Percentiles rank a stretch among this genome's conserved stretches.
phyloP scores from a whole-genome alignment of 2,329 filamentous ascomycete genomes.

The Aspergillus persii region DNA sequence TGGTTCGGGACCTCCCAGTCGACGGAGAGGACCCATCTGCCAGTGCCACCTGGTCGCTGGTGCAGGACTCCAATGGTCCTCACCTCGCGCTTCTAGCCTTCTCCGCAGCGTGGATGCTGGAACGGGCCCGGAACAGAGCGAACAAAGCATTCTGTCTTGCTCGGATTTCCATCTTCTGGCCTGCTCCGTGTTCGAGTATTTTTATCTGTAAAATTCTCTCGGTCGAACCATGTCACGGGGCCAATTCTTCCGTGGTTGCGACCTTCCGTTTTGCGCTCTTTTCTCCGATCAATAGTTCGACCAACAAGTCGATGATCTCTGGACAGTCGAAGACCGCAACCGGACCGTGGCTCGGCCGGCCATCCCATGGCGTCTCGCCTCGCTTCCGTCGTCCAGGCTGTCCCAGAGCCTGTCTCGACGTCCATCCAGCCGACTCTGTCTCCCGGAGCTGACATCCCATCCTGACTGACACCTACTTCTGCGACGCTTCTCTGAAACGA shows the following conservation, averaged over 20 bases:
- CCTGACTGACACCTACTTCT: conserved; percentile 1
- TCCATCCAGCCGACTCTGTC: too few relatives aligned
- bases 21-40: not conserved
- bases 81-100: too few relatives aligned
- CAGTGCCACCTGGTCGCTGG: not conserved
- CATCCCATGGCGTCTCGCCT: not conserved
- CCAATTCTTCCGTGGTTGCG: not conserved
- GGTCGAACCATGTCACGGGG: not conserved
- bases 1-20: not conserved
- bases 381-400: not conserved
- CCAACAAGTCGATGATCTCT: not conserved
- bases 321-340: not conserved
- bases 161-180: too few relatives aligned
- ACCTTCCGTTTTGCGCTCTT: not conserved
- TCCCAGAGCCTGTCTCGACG: too few relatives aligned
- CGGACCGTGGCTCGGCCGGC: not conserved
- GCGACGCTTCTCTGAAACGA: conserved; percentile 17
- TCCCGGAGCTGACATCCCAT: not conserved
- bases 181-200: not conserved
- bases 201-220: not conserved
- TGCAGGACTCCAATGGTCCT: too few relatives aligned
- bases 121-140: too few relatives aligned
- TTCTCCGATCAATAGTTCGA: not conserved
- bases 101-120: too few relatives aligned
- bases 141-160: too few relatives aligned